Percentiles rank a stretch among this genome's conserved stretches.
Conservation (phyloP, 1,284 basidiomycete genomes). For the Sphaerobolus stellatus region DNA sequence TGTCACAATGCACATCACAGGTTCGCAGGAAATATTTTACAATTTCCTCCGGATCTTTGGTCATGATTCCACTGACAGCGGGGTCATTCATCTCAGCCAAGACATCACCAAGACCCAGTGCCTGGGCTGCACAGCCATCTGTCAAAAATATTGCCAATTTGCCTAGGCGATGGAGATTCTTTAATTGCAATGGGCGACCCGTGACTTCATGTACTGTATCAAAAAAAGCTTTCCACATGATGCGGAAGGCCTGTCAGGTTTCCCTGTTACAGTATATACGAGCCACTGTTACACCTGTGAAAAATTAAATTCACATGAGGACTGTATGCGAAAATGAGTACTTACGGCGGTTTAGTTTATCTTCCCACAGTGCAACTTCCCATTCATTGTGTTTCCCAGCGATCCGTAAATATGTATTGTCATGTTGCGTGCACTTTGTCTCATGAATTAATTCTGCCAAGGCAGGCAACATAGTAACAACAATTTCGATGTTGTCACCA, state of each 20-base stretch:
- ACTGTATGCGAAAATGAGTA: too few relatives aligned
- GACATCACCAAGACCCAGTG: not conserved
- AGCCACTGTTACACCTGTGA: conserved; percentile 4
- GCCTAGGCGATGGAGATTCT: not conserved
- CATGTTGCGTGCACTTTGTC: not conserved
- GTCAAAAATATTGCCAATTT: not conserved
- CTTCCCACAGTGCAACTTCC: not conserved
- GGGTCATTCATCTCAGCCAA: conserved; percentile 2
- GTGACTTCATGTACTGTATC: conserved; percentile 2
- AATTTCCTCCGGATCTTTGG: not conserved
- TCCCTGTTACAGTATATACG: conserved; percentile 5
- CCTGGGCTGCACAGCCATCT: conserved; percentile 2
- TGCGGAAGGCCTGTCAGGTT: not conserved
- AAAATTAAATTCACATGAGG: too few relatives aligned
- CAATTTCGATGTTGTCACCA: not conserved
- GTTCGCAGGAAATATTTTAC: conserved; percentile 3
- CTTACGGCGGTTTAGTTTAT: not conserved
- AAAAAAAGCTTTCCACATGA: conserved; percentile 2
- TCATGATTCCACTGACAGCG: not conserved
- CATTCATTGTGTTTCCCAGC: not conserved
- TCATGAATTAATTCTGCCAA: not conserved
- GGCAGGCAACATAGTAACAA: conserved; percentile 3
- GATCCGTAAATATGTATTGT: conserved; percentile 1
- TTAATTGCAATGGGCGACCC: not conserved
- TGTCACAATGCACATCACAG: not conserved